Percentiles rank a stretch among this genome's conserved stretches.
Evolutionary conservation across 306 rosid species (phyloP).

Genomic region (Vigna radiata): DNA sequence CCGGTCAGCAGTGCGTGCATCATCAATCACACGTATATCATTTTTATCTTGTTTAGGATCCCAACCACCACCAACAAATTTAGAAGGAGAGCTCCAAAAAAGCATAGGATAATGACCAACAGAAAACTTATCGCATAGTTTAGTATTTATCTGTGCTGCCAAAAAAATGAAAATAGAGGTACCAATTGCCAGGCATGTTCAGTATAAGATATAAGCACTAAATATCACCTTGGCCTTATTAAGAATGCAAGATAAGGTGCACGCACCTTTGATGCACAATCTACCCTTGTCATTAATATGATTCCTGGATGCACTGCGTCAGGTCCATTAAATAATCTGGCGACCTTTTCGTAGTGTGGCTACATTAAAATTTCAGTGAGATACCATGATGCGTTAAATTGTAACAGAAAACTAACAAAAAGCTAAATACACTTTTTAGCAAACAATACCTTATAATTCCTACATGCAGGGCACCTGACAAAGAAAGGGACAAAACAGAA

Average conservation of each 20-base stretch:
- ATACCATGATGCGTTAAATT: conserved; percentile 30
- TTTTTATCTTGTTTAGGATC: conserved; percentile 75
- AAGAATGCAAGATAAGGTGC: conserved; percentile 35
- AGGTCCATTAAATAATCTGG: conserved; percentile 96
- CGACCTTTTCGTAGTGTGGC: conserved; percentile 97
- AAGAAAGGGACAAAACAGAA: conserved; percentile 38
- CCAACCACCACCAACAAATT: conserved; percentile 81
- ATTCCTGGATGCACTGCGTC: conserved; percentile 95
- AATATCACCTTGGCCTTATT: background rate
- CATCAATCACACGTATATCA: conserved; percentile 64
- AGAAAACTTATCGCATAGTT: conserved; percentile 94
- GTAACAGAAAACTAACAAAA: background rate
- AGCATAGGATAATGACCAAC: conserved; percentile 95
- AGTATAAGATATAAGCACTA: conserved; percentile 19
- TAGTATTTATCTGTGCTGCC: conserved; percentile 96
- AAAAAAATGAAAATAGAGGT: conserved; percentile 56
- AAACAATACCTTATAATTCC: conserved; percentile 85
- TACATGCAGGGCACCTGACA: conserved; percentile 97
- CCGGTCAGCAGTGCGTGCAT: conserved; percentile 79
- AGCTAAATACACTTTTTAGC: conserved; percentile 8
- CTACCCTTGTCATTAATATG: conserved; percentile 89
- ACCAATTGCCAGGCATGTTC: conserved; percentile 53
- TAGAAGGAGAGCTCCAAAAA: conserved; percentile 88
- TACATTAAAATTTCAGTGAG: conserved; percentile 48
- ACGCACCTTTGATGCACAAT: conserved; percentile 85